These are phyloP conservation scores for Lachnum nothofagi DNA, from an alignment of 2,329 filamentous ascomycete genomes.

Conservation along the genomic window DNA sequence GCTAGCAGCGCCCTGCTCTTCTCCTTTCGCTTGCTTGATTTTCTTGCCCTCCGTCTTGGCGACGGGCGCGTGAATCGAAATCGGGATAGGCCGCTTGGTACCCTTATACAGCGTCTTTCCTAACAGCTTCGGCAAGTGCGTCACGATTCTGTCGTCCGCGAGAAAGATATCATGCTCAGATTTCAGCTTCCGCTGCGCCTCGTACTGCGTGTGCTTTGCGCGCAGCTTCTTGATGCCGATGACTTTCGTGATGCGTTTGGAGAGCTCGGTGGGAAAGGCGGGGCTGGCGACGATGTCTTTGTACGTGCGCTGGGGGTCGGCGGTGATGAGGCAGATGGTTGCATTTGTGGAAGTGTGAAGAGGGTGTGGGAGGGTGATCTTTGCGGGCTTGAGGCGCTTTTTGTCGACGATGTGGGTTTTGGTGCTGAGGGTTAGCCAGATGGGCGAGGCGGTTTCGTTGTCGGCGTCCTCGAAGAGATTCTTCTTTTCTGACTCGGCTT, in stretches of 20 bases:
- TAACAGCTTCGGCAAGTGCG: constrained; percentile 66
- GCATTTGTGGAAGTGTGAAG: constrained; percentile 62
- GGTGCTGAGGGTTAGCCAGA: constrained; percentile 60
- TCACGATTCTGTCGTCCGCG: constrained; percentile 80
- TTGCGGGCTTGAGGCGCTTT: constrained; percentile 74
- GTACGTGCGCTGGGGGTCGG: constrained; percentile 74
- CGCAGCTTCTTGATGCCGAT: constrained; percentile 83
- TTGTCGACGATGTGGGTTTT: constrained; percentile 67
- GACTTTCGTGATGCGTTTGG: constrained; percentile 66
- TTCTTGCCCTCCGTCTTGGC: constrained; percentile 57
- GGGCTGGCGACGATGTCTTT: constrained; percentile 79
- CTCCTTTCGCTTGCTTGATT: constrained; percentile 51
- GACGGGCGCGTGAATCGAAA: constrained; percentile 61
- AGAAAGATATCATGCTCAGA: constrained; percentile 90
- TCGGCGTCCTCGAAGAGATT: constrained; percentile 48
- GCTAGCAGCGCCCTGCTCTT: constrained; percentile 42
- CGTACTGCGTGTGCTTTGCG: constrained; percentile 83
- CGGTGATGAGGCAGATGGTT: constrained; percentile 81
- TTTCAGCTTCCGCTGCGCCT: constrained; percentile 76
- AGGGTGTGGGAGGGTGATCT: constrained; percentile 72
- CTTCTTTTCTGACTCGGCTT: constrained; percentile 45
- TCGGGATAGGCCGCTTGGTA: constrained; percentile 81
- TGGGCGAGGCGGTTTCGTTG: constrained; percentile 44
- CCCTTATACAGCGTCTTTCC: constrained; percentile 91
- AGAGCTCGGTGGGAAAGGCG: constrained; percentile 62